phyloP scores from a whole-genome alignment of 1,284 basidiomycete species.

The Moesziomyces antarcticus region DNA sequence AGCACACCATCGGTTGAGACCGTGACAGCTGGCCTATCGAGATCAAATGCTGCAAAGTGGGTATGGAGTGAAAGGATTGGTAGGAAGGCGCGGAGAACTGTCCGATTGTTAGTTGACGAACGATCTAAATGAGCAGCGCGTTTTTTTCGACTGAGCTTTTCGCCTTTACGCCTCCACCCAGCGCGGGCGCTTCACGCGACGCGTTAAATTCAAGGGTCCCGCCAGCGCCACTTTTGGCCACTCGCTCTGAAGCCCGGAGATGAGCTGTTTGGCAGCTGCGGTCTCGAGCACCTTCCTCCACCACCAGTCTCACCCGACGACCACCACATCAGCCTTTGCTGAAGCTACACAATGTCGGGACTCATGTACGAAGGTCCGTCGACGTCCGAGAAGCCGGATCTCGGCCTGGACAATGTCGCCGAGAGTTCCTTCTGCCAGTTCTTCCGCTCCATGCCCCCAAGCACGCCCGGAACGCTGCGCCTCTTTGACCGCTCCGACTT shows the following conservation, averaged over 20 bases:
- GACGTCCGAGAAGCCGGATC: constrained; percentile 55
- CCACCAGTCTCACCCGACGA: constrained; percentile 1
- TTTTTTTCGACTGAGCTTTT: background rate
- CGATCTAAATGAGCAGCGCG: no score
- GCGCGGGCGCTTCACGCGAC: constrained; percentile 22
- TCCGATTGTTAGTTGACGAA: no score
- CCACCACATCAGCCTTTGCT: background rate
- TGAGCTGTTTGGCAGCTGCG: constrained; percentile 4
- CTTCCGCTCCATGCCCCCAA: constrained; percentile 51
- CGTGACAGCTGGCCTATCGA: no score
- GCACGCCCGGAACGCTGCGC: constrained; percentile 58
- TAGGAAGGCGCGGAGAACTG: no score
- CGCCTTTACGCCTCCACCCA: constrained; percentile 10
- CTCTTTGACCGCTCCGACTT: constrained; percentile 74
- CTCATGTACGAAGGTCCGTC: constrained; percentile 61
- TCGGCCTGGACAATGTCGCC: constrained; percentile 52
- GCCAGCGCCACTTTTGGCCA: constrained; percentile 22
- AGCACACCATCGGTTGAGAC: no score
- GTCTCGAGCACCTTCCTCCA: background rate
- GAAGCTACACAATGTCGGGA: constrained; percentile 56
- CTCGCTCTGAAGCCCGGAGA: background rate
- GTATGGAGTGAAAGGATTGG: no score
- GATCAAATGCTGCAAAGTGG: no score
- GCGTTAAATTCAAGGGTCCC: constrained; percentile 33
- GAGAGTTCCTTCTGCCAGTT: constrained; percentile 57